These are phyloP conservation scores for Bombardia bombarda DNA, from an alignment of 495 filamentous ascomycete species.

Conservation along the genomic window DNA sequence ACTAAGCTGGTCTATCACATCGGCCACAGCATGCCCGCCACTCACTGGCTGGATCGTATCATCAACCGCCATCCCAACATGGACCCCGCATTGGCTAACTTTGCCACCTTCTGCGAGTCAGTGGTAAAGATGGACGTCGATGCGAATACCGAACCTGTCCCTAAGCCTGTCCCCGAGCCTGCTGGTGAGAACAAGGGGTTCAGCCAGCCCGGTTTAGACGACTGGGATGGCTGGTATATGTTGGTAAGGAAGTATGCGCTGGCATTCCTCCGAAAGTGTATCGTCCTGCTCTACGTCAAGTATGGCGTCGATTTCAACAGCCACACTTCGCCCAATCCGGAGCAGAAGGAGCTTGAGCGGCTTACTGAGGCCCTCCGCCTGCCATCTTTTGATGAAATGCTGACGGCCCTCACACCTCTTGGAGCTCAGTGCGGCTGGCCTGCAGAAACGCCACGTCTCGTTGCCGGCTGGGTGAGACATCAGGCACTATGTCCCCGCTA, in stretches of 20 bases:
- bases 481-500: slow-evolving; percentile 26
- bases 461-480: slow-evolving; percentile 76
- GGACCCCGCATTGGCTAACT: slow-evolving; percentile 32
- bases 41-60: slow-evolving; percentile 31
- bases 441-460: slow-evolving; percentile 25
- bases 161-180: slow-evolving; percentile 1
- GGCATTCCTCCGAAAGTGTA: slow-evolving; percentile 80
- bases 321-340: slow-evolving; percentile 55
- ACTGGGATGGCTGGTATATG: slow-evolving; percentile 31
- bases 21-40: slow-evolving; percentile 33
- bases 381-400: slow-evolving; percentile 72
- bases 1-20: slow-evolving; percentile 61
- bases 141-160: slow-evolving; percentile 4
- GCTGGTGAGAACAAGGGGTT: slow-evolving; percentile 30
- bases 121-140: slow-evolving; percentile 26
- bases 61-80: slow-evolving; percentile 17
- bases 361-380: slow-evolving; percentile 66
- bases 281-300: slow-evolving; percentile 76
- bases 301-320: slow-evolving; percentile 83
- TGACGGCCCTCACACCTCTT: slow-evolving; percentile 42
- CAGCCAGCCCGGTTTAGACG: slow-evolving; percentile 33
- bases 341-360: slow-evolving; percentile 72
- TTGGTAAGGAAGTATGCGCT: slow-evolving; percentile 72
- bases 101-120: slow-evolving; percentile 34
- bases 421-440: slow-evolving; percentile 33